Evolutionary conservation across 1,284 basidiomycete genomes (phyloP).

Genomic region (Sporisorium sorghi): DNA sequence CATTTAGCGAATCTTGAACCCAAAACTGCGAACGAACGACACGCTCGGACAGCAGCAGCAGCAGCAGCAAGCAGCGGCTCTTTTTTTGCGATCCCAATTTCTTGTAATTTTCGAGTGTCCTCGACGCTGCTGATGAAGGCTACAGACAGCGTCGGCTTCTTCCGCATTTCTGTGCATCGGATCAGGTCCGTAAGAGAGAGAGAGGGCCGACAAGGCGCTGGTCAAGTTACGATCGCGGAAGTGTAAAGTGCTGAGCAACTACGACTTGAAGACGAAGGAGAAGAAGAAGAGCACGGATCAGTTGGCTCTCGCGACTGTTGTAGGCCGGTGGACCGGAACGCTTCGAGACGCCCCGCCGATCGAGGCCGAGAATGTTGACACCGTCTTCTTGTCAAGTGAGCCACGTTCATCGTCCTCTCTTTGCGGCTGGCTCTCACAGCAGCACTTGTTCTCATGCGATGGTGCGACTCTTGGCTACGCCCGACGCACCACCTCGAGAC

Average conservation of each 20-base stretch:
- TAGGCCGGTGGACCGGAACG: neutral
- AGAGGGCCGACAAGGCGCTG: neutral
- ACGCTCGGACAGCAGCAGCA: no score
- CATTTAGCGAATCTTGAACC: neutral
- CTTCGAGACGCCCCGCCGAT: conserved; percentile 2
- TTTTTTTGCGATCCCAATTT: no score
- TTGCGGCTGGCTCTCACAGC: no score
- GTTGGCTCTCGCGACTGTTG: neutral
- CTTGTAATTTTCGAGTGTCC: neutral
- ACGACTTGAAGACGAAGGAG: no score
- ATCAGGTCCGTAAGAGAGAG: neutral
- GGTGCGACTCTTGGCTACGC: no score
- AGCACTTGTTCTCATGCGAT: no score
- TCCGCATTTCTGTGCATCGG: neutral
- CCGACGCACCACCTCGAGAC: no score
- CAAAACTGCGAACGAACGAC: neutral
- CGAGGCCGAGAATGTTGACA: neutral
- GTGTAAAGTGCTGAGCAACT: no score
- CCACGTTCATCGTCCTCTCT: no score
- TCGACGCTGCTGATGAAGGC: no score
- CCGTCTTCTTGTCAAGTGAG: neutral
- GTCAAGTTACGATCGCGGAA: no score
- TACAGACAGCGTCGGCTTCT: no score
- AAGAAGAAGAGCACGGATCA: neutral
- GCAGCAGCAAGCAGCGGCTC: neutral